phyloP scores from a whole-genome alignment of 2,329 filamentous ascomycete species.

The Sporothrix humicola region DNA sequence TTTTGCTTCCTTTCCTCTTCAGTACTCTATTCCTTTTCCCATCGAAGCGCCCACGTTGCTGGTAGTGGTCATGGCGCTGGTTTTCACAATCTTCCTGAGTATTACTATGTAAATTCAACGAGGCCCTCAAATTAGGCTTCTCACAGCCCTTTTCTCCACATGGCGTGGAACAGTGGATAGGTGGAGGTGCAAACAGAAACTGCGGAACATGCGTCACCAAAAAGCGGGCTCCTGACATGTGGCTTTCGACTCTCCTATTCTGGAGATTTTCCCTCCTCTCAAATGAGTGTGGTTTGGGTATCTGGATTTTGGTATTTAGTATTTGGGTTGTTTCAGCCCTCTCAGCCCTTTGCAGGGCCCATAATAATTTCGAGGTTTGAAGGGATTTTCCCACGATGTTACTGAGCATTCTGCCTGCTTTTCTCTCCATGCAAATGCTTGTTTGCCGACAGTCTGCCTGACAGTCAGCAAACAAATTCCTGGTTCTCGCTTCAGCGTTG shows the following conservation, averaged over 20 bases:
- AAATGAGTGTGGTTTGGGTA: too few species aligned
- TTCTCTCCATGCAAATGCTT: not conserved
- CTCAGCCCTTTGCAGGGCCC: slow-evolving; percentile 23
- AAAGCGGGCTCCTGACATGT: not conserved
- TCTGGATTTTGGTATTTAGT: too few species aligned
- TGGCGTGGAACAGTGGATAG: not conserved
- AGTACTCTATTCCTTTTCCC: not conserved
- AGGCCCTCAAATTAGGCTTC: slow-evolving; percentile 9
- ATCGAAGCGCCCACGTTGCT: not conserved
- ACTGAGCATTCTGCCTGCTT: not conserved
- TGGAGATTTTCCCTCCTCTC: not conserved
- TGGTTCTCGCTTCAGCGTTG: not conserved
- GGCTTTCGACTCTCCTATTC: not conserved
- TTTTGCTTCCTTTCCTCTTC: not conserved
- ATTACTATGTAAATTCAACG: not conserved
- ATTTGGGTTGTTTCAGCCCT: slow-evolving; percentile 23
- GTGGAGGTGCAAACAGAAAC: not conserved
- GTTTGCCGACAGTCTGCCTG: too few species aligned
- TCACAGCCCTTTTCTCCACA: slow-evolving; percentile 10
- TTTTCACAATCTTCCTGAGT: not conserved
- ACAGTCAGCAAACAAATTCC: too few species aligned
- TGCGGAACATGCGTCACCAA: not conserved
- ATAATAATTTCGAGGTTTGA: not conserved
- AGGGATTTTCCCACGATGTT: not conserved
- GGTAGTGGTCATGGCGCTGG: not conserved